phyloP scores from a whole-genome alignment of 2,329 filamentous ascomycete species.

The Aureobasidium lini region DNA sequence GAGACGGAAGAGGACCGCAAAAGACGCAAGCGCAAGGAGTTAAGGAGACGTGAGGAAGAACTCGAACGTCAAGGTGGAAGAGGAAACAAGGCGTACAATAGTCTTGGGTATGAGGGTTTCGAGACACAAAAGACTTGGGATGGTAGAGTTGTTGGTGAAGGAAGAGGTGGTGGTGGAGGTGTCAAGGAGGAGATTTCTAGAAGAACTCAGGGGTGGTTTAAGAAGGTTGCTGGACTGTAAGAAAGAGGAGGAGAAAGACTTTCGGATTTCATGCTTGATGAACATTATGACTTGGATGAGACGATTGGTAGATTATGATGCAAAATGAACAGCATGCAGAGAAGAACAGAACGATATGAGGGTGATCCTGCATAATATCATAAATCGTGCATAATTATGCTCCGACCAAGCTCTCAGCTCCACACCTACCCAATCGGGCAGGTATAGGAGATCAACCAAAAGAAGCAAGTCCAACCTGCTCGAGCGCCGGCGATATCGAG shows the following conservation, averaged over 20 bases:
- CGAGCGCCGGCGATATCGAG: neutral
- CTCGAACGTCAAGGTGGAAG: slow-evolving; percentile 29
- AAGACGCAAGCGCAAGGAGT: slow-evolving; percentile 17
- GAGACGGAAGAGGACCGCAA: slow-evolving; percentile 19
- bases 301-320: neutral
- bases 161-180: slow-evolving; percentile 17
- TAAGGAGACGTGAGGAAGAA: slow-evolving; percentile 19
- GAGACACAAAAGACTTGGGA: slow-evolving; percentile 32
- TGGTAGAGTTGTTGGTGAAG: slow-evolving; percentile 30
- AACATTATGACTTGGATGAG: neutral
- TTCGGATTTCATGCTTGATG: neutral
- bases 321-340: neutral
- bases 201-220: slow-evolving; percentile 36
- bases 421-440: neutral
- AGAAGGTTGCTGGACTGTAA: slow-evolving; percentile 35
- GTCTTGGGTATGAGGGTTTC: slow-evolving; percentile 28
- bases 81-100: slow-evolving; percentile 18
- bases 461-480: slow-evolving; percentile 6
- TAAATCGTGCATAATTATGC: neutral
- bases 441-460: slow-evolving; percentile 2
- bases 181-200: slow-evolving; percentile 15
- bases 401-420: slow-evolving; percentile 21
- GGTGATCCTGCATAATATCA: neutral
- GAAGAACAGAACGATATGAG: neutral
- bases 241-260: neutral